A percentile compares a stretch with the other conserved stretches of the same genome.
phyloP scores from a whole-genome alignment of 306 rosid genomes.

The Hippophae rhamnoides region DNA sequence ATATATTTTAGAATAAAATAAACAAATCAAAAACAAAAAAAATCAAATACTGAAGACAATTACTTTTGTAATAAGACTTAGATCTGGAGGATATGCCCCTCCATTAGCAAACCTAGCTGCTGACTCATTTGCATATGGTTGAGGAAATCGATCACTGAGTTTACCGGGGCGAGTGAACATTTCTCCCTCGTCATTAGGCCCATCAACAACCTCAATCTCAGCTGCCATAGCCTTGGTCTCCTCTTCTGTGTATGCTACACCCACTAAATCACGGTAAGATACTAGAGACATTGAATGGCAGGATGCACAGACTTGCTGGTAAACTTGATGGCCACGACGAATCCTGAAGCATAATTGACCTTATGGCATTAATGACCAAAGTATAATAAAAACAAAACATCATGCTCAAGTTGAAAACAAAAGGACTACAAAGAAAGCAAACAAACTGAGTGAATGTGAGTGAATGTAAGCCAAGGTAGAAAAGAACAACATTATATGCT shows the following conservation, averaged over 20 bases:
- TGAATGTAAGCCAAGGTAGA: not conserved
- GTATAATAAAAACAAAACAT: not conserved
- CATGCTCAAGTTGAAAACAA: too few relatives aligned
- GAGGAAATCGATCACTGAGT: slow-evolving; percentile 92
- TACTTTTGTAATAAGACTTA: slow-evolving; percentile 94
- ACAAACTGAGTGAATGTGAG: too few relatives aligned
- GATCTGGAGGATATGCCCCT: slow-evolving; percentile 97
- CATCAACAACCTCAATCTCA: slow-evolving; percentile 96
- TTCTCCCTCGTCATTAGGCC: slow-evolving; percentile 99
- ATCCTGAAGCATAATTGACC: slow-evolving; percentile 53
- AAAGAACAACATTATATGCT: not conserved
- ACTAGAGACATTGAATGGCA: slow-evolving; percentile 94
- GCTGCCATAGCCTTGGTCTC: slow-evolving; percentile 99
- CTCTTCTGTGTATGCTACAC: slow-evolving; percentile 93
- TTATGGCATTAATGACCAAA: slow-evolving; percentile 6
- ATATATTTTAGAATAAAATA: slow-evolving; percentile 2
- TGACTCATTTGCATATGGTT: slow-evolving; percentile 85
- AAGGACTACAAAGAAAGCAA: too few relatives aligned
- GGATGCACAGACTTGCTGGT: slow-evolving; percentile 86
- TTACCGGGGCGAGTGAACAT: slow-evolving; percentile 97
- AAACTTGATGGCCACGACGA: slow-evolving; percentile 99
- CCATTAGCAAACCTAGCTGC: slow-evolving; percentile 99
- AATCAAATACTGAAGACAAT: slow-evolving; percentile 20
- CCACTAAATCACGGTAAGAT: slow-evolving; percentile 98
- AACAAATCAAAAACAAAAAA: not conserved